phyloP scores from a whole-genome alignment of 1,139 yeast species.

The Pichia sp. region DNA sequence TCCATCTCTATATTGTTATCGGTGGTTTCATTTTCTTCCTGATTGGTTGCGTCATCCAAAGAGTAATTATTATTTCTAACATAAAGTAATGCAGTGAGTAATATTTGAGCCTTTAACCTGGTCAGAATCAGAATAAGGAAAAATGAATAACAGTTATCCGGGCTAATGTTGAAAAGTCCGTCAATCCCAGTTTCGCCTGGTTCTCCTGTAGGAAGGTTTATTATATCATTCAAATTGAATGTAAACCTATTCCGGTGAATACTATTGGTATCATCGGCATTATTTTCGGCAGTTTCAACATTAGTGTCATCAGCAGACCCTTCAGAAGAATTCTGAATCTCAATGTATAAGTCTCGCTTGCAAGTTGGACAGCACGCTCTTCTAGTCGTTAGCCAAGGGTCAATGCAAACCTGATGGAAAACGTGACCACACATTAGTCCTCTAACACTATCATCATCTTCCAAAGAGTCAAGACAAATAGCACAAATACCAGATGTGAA shows the following conservation, averaged over 20 bases:
- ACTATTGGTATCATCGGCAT: too few species aligned
- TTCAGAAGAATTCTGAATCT: not conserved
- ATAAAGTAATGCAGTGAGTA: constrained; percentile 27
- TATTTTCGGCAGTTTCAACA: not conserved
- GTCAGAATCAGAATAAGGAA: constrained; percentile 32
- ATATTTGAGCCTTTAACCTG: constrained; percentile 38
- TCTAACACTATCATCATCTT: constrained; percentile 60
- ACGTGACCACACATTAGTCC: constrained; percentile 81
- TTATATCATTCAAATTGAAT: constrained; percentile 5
- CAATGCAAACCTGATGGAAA: constrained; percentile 74
- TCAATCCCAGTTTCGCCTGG: constrained; percentile 27
- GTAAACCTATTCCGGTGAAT: constrained; percentile 4
- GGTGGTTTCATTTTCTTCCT: not conserved
- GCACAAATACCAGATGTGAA: constrained; percentile 76
- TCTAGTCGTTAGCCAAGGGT: constrained; percentile 75
- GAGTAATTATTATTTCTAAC: constrained; percentile 20
- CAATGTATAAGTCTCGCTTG: constrained; percentile 60
- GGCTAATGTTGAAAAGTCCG: constrained; percentile 25
- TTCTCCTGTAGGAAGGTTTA: constrained; percentile 9
- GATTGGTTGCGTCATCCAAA: not conserved
- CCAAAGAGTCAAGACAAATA: constrained; percentile 67
- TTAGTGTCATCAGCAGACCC: not conserved
- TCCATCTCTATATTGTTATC: not conserved
- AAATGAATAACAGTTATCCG: constrained; percentile 17
- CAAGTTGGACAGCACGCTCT: constrained; percentile 86